A percentile compares a stretch with the other conserved stretches of the same genome.
Conservation (phyloP, 1,284 basidiomycete species). For the Cryptococcus sp. region DNA sequence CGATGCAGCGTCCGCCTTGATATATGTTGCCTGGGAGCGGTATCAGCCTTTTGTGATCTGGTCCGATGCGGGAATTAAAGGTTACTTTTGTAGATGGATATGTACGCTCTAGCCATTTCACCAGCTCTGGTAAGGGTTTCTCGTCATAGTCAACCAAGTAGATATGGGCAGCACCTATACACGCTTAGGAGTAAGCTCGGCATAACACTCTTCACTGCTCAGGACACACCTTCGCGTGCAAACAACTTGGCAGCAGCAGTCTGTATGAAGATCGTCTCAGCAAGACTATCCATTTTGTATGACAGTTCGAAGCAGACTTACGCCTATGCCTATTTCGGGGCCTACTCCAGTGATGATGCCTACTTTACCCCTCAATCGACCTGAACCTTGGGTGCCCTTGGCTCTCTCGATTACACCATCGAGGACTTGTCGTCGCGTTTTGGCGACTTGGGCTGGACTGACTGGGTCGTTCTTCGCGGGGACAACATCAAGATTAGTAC, state of each 20-base stretch:
- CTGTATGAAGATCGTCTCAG: slow-evolving; percentile 41
- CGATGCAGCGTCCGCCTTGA: slow-evolving; percentile 81
- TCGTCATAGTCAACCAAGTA: slow-evolving; percentile 79
- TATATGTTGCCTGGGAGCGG: slow-evolving; percentile 31
- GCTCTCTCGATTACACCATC: slow-evolving; percentile 13
- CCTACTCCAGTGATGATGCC: slow-evolving; percentile 86
- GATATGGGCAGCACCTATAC: slow-evolving; percentile 75
- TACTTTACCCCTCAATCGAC: slow-evolving; percentile 75
- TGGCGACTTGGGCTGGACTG: too few relatives aligned
- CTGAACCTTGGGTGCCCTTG: slow-evolving; percentile 48
- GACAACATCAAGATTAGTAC: too few relatives aligned
- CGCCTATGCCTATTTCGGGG: slow-evolving; percentile 53
- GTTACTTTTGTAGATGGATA: slow-evolving; percentile 77
- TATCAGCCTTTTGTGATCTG: not conserved
- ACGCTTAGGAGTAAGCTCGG: slow-evolving; percentile 3
- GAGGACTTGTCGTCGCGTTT: slow-evolving; percentile 5
- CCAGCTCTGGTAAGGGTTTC: slow-evolving; percentile 69
- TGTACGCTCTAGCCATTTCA: slow-evolving; percentile 64
- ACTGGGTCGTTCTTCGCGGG: too few relatives aligned
- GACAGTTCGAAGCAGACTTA: slow-evolving; percentile 12
- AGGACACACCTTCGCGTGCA: slow-evolving; percentile 71
- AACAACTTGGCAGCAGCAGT: slow-evolving; percentile 73
- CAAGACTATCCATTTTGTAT: slow-evolving; percentile 32
- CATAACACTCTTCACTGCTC: slow-evolving; percentile 3
- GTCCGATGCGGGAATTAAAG: slow-evolving; percentile 2